Evolutionary conservation across 2,329 filamentous ascomycete genomes (phyloP), one percentile per base, ranked within the genome.

Genomic region (Orbilia javanica): DNA sequence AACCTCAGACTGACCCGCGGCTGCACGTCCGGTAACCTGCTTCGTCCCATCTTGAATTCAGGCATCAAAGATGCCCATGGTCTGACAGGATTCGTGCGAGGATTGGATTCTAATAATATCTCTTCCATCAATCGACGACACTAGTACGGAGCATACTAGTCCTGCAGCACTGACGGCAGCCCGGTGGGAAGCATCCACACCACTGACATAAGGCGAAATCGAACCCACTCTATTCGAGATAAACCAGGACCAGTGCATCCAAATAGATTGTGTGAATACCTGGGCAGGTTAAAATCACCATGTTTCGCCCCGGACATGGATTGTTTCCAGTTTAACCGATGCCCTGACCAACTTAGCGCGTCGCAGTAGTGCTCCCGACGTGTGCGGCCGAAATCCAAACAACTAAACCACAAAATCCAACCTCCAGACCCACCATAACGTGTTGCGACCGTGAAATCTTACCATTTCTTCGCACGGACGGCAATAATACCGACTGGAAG

Each of bases 151-250:
- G n/a, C n/a, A n/a, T n/a, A n/a, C n/a, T n/a, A n/a, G n/a, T n/a
- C n/a, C n/a, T n/a, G n/a, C n/a, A 5, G 31, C 31, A 60, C 57
- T 48, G 57, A 72, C 68, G 44, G 55, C 62, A 29, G 31, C 42
- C 44, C 27, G 39, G 27, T 57, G 60, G 68, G 46, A 52, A 27
- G 42, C 52, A 46, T 34, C 70, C 44, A 34, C 69, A n/a, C n/a
- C n/a, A n/a, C n/a, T n/a, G n/a, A n/a, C n/a, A 64, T 27, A 69
- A 20, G n/a, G 27, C 34, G 22, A 64, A 53, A 50, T n/a, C 42
- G 44, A 77, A 78, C 46, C 73, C 74, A 78, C 74, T 78, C 74
- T 78, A 34, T 44, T 67, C 74, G 46, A 78, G 67, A 78, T 78
- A 48, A 53, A 42, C 74, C 74, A 78, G 74, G 74, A 78, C 74